Evolutionary conservation across 768 basidiomycete genomes (phyloP), one percentile per base, ranked within the genome.

Genomic region (Butyriboletus loyo): DNA sequence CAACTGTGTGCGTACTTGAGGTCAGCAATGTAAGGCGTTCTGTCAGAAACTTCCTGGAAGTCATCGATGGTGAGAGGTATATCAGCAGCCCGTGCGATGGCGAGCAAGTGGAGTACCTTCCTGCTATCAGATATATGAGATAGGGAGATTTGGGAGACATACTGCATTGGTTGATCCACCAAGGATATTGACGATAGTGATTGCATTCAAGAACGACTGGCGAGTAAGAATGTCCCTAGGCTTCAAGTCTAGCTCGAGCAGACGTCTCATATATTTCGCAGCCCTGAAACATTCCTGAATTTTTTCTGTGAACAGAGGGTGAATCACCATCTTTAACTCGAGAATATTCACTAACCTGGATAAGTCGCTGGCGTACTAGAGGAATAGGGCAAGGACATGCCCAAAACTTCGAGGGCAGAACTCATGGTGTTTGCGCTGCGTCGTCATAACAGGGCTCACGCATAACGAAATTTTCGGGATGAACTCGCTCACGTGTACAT

Each of bases 151-250:
- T 32, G 5, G 21, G 4, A 11, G 48, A 68, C 82, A 49, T 61
- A 89, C 89, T 19, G 91, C 86, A 64, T 94, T 94, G 5, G 93
- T 95, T 1, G 89, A 92, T 17, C 92, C 92, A 30, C 92, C 92
- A 3, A 94, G 75, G 42, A 90, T 73, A 63, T 85, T 92, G 37
- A 90, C 77, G 41, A 93, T 77, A 15, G 83, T 79, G 56, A 94
- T 89, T 14, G 92, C 92, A 61, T 94, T 94, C 61, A 92, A 68
- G 73, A 95, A 92, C 5, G 86, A 81, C 43, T 79, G 72, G 34
- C 82, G 81, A 8, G 85, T 87, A 34, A 87, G 69, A 60, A 86
- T 87, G 56, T 86, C 86, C 59, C 78, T 84, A n/a, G 90, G 90
- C 66, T 93, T 93, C 57, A 92, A 75, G 59, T 94, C 89, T 38